phyloP scores from a whole-genome alignment of 2,329 filamentous ascomycete genomes.

The Talaromyces amestolkiae region DNA sequence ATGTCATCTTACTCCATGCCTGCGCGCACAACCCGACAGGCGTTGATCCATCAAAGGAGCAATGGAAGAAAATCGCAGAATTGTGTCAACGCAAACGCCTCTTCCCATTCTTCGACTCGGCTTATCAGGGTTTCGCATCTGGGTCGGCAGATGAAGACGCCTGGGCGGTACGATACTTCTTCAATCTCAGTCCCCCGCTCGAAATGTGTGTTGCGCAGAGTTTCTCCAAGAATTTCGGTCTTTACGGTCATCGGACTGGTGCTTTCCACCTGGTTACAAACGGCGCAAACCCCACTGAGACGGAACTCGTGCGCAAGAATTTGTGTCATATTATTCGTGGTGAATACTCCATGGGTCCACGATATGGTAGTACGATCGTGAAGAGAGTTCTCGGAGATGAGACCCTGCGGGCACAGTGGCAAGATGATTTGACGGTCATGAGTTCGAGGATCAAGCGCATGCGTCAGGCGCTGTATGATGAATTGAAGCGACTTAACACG shows the following conservation, averaged over 20 bases:
- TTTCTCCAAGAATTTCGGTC: conserved; percentile 66
- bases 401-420: conserved; percentile 79
- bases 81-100: conserved; percentile 76
- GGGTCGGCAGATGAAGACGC: conserved; percentile 82
- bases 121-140: conserved; percentile 96
- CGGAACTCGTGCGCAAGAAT: conserved; percentile 37
- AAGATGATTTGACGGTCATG: conserved; percentile 86
- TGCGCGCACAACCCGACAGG: conserved; percentile 98
- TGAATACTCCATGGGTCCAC: conserved; percentile 57
- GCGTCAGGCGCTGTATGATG: conserved; percentile 73
- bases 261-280: conserved; percentile 69
- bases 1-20: conserved; percentile 84
- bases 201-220: conserved; percentile 59
- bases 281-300: conserved; percentile 29
- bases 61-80: conserved; percentile 84
- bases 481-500: conserved; percentile 79
- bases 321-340: conserved; percentile 41
- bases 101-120: conserved; percentile 97
- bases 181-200: conserved; percentile 73
- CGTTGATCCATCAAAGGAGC: conserved; percentile 84
- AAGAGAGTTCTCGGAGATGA: conserved; percentile 76
- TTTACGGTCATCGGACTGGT: conserved; percentile 93
- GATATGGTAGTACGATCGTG: conserved; percentile 84
- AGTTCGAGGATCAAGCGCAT: conserved; percentile 89
- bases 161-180: conserved; percentile 85